Evolutionary conservation across 2,329 filamentous ascomycete species (phyloP).

Genomic region (Scopulariopsis brevicaulis): DNA sequence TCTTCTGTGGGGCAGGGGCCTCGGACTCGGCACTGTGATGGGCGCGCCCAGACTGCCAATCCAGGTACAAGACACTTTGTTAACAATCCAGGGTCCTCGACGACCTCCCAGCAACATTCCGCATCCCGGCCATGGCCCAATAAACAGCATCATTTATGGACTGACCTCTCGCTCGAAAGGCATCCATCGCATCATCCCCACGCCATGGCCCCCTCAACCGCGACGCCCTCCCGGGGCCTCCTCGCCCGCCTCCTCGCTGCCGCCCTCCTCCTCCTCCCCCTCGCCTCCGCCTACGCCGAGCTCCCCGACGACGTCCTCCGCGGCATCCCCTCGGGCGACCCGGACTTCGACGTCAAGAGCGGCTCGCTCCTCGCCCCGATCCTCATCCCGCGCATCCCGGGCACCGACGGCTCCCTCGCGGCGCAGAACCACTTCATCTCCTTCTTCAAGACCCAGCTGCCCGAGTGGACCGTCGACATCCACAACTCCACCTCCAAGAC

Average conservation of each 20-base stretch:
- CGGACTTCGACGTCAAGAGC: slow-evolving; percentile 67
- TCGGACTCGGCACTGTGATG: background rate
- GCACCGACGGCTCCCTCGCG: slow-evolving; percentile 60
- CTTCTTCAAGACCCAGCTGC: slow-evolving; percentile 67
- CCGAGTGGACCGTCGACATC: slow-evolving; percentile 67
- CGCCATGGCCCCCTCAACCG: background rate
- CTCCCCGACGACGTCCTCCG: slow-evolving; percentile 68
- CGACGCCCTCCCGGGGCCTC: background rate
- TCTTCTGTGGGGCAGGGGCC: background rate
- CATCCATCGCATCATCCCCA: background rate
- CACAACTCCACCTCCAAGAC: slow-evolving; percentile 88
- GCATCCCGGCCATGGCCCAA: background rate
- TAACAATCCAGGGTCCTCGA: background rate
- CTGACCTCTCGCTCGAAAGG: background rate
- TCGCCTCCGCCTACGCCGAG: slow-evolving; percentile 27
- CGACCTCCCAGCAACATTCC: background rate
- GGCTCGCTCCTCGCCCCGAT: slow-evolving; percentile 77
- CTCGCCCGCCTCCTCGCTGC: slow-evolving; percentile 7
- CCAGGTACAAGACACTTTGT: background rate
- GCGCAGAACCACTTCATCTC: slow-evolving; percentile 73
- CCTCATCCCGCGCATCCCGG: slow-evolving; percentile 77
- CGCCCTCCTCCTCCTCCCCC: slow-evolving; percentile 12
- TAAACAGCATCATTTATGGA: background rate
- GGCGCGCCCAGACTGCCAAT: background rate
- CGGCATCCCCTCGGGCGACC: slow-evolving; percentile 57